Base-by-base conservation (phyloP, 768 basidiomycete species). In the Stropharia rugosoannulata region DNA sequence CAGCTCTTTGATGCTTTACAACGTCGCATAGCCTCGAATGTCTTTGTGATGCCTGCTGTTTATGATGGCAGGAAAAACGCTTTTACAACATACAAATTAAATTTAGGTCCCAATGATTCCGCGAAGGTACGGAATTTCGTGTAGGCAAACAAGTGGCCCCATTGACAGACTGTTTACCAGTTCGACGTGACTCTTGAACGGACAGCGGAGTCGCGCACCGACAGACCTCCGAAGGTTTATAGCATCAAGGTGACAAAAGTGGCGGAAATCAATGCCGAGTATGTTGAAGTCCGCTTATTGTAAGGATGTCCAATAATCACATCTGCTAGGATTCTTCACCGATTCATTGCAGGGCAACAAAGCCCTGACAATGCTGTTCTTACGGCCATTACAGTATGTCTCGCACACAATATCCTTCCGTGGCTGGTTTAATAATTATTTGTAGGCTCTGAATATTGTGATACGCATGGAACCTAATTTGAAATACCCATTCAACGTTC, bases 1-100 rank as follows among this genome's bases (percentile, higher is more conserved):
- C 79, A 83, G 10, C 66, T 93, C 0, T 84, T 93, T 50, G 74
- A 78, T 5, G 72, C 70, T 5, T 68, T 93, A 4, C 90, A 91
- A 63, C 73, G 69, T 2, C 66, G 73, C 0, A 74, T 79, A 1
- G 82, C 83, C 0, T 82, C 82, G 0, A 68, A 77, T 8, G 68
- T 89, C 12, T 93, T 93, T 64, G 83, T 79, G 1, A 84, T 83
- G 2, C 81, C 76, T 4, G 85, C 77, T 10, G 87, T 81, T 1
- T 93, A 92, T 55, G 92, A 93, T 57, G 90, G 90, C 0, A 77
- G 86, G 18, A 93, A 92, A 68, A 93, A 93, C 55, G 67, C 77
- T 19, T 93, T 87, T 62, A 73, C 86, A 4, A 73, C 82, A 11
- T 73, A 77, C 27, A 72, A 76, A 51, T 71, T 93, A 6, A 77